Base-by-base conservation (phyloP, 2,329 filamentous ascomycete species). In the Colletotrichum filicis region DNA sequence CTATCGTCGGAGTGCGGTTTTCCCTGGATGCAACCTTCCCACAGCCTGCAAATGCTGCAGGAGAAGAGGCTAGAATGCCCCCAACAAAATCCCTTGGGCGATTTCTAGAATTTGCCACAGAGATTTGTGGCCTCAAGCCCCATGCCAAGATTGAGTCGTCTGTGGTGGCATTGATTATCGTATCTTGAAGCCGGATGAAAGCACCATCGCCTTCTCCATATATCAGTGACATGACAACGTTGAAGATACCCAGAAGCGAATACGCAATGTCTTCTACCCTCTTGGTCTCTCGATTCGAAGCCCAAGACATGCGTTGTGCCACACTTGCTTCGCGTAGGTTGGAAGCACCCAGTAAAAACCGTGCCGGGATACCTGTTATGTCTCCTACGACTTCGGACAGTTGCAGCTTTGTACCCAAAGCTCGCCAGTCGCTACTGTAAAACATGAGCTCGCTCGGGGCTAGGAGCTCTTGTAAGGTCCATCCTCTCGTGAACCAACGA, bases 301-400 rank as follows among this genome's bases (percentile, higher is more conserved):
- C 76, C 76, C 76, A 77, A 1, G 73, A 74, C 76, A 77, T 77
- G 0, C 76, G 76, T 7, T 78, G 74, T 0, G 76, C 76, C 7
- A 78, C 67, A 2, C 75, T 78, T 4, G 75, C 74, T 4, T 30
- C 14, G 6, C 59, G 58, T 1, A 77, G n/a, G 0, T 60, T 24
- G 1, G 58, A 12, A 3, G 58, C n/a, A 1, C 76, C 73, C 0
- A 76, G 28, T 0, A 77, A 30, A 12, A 64, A 73, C 1, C 32
- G 59, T 12, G 55, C 67, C 0, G 75, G 73, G 12, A 84, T 82
- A 0, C 74, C 73, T 1, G 82, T 83, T n/a, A 81, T 76, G 8
- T 69, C 58, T 8, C 76, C 76, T 2, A 83, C 68, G 52, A 66
- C 19, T 74, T 74, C 22, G 63, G 73, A 55, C 12, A 73, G 58